Evolutionary conservation across 805 yeast species (phyloP).

Genomic region (Kuraishia ogatae): DNA sequence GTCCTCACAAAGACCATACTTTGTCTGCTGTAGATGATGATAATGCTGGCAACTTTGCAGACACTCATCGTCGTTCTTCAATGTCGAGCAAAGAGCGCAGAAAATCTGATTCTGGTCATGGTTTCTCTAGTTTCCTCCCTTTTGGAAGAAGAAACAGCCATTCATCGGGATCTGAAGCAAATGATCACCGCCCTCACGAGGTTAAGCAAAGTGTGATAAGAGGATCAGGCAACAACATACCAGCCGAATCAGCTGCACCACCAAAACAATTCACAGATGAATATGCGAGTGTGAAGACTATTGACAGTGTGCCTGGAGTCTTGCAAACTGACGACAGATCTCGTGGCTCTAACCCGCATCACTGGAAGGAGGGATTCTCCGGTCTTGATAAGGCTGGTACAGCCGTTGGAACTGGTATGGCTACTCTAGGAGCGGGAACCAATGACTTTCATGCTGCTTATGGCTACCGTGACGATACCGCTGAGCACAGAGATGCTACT

Average conservation of each 20-base stretch:
- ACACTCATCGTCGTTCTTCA: background rate
- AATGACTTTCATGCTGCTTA: background rate
- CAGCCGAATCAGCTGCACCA: background rate
- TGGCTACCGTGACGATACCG: background rate
- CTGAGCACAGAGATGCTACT: background rate
- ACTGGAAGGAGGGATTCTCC: background rate
- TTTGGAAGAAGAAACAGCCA: background rate
- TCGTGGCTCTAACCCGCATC: background rate
- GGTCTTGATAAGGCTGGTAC: conserved; percentile 1
- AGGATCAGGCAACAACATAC: background rate
- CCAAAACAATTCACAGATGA: background rate
- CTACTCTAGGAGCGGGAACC: background rate
- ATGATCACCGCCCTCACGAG: background rate
- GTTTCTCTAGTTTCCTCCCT: background rate
- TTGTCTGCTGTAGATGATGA: background rate
- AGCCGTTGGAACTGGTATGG: background rate
- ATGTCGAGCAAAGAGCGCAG: background rate
- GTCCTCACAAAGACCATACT: background rate
- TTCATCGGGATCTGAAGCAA: background rate
- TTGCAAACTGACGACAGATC: background rate
- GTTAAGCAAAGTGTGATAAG: background rate
- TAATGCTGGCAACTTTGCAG: background rate
- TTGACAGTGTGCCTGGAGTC: background rate
- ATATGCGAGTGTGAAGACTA: background rate
- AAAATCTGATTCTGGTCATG: background rate